A percentile compares a stretch with the other conserved stretches of the same genome.
These are phyloP conservation scores for Pseudoturritis turrita DNA, from an alignment of 345 rosid genomes.

Conservation along the genomic window DNA sequence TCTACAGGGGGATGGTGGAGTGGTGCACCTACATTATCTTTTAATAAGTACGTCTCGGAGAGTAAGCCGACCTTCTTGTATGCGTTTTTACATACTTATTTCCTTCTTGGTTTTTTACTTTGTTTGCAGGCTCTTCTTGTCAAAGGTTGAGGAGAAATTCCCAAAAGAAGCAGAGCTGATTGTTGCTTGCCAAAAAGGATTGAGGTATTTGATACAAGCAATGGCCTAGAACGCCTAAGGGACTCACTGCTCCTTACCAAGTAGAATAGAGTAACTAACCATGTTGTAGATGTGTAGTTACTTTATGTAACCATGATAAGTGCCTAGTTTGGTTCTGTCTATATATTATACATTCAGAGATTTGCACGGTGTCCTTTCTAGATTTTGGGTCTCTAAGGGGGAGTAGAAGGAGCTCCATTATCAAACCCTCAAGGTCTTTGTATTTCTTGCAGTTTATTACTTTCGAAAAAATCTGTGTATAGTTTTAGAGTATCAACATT, in stretches of 20 bases:
- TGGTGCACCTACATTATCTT: constrained; percentile 66
- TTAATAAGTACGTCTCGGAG: constrained; percentile 45
- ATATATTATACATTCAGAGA: neutral
- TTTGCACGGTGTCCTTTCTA: neutral
- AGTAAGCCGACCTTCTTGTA: neutral
- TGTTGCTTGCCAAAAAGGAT: constrained; percentile 92
- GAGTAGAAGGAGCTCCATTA: neutral
- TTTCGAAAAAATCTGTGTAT: no score
- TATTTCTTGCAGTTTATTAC: no score
- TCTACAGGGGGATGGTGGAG: constrained; percentile 97
- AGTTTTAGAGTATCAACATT: no score
- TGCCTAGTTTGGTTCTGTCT: neutral
- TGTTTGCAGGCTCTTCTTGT: constrained; percentile 53
- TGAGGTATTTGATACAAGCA: constrained; percentile 48
- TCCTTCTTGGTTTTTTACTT: constrained; percentile 16
- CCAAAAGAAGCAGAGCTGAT: constrained; percentile 76
- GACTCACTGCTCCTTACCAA: neutral
- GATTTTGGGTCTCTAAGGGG: neutral
- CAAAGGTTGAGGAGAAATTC: constrained; percentile 70
- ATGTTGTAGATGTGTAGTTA: neutral
- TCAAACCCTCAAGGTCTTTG: no score
- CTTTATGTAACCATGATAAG: neutral
- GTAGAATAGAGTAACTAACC: neutral
- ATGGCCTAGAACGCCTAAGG: neutral
- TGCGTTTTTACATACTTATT: constrained; percentile 3